phyloP scores from a whole-genome alignment of 2,329 filamentous ascomycete species.

The Proliferodiscus dingleyae region DNA sequence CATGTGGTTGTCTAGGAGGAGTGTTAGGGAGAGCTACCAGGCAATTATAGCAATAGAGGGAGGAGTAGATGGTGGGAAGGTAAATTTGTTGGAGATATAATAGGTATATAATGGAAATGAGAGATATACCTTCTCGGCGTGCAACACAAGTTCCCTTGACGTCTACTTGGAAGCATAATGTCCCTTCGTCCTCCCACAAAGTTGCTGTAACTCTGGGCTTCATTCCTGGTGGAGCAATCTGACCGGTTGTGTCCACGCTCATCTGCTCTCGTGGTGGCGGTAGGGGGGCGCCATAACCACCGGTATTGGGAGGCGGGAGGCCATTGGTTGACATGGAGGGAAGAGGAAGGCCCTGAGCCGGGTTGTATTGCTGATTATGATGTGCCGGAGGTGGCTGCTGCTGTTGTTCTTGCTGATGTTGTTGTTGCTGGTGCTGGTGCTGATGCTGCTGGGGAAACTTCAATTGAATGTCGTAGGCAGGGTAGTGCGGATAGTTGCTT shows the following conservation, averaged over 20 bases:
- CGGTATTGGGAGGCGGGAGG: conserved; percentile 5
- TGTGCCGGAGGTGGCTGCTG: conserved; percentile 6
- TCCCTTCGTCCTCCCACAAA: conserved; percentile 95
- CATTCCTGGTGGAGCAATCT: conserved; percentile 84
- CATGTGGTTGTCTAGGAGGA: conserved; percentile 80
- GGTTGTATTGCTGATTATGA: conserved; percentile 11
- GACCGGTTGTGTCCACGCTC: conserved; percentile 69
- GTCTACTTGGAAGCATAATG: conserved; percentile 94
- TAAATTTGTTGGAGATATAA: background rate
- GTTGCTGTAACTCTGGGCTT: conserved; percentile 97
- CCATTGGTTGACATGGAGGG: conserved; percentile 18
- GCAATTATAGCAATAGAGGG: no score
- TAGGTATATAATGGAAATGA: background rate
- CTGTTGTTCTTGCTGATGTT: conserved; percentile 9
- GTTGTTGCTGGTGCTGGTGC: no score
- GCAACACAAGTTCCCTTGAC: conserved; percentile 93
- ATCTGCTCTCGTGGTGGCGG: conserved; percentile 12
- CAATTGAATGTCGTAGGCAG: conserved; percentile 23
- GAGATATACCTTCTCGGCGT: conserved; percentile 70
- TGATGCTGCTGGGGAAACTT: conserved; percentile 18
- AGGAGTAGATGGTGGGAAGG: background rate
- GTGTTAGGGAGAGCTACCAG: no score
- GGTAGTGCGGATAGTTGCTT: conserved; percentile 20
- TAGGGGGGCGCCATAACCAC: conserved; percentile 2
- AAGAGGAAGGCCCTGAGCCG: conserved; percentile 12